These are phyloP conservation scores for Capsicum pubescens DNA, from an alignment of 257 asterid genomes.

Conservation along the genomic window DNA sequence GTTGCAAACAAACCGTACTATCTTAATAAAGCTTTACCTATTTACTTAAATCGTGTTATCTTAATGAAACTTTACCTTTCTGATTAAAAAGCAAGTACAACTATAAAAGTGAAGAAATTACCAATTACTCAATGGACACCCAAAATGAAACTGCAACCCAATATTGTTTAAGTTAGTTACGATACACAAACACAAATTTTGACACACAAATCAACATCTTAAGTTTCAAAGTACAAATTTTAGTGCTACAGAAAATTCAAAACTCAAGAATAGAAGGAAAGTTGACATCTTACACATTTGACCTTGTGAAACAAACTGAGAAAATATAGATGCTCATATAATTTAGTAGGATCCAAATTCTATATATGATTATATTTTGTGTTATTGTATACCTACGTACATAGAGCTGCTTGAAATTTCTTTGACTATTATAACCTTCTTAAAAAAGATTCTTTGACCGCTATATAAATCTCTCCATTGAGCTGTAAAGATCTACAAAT, in stretches of 20 bases:
- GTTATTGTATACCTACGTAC: neutral
- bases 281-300: neutral
- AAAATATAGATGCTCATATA: neutral
- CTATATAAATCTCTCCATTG: neutral
- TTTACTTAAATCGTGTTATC: too few species aligned
- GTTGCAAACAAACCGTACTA: neutral
- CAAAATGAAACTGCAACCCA: neutral
- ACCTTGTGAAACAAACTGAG: neutral
- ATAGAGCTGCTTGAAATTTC: neutral
- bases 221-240: neutral
- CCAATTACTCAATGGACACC: neutral
- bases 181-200: neutral
- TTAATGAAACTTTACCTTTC: too few species aligned
- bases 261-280: neutral
- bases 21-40: conserved; percentile 1
- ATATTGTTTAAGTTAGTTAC: neutral
- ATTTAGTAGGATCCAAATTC: neutral
- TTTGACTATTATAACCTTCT: neutral
- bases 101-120: neutral
- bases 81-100: neutral
- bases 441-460: too few species aligned
- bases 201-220: neutral
- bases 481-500: neutral
- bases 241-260: neutral
- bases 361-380: neutral